A percentile compares a stretch with the other conserved stretches of the same genome.
These are phyloP conservation scores for Chamaenerion angustifolium DNA, from an alignment of 345 rosid genomes.

Conservation along the genomic window DNA sequence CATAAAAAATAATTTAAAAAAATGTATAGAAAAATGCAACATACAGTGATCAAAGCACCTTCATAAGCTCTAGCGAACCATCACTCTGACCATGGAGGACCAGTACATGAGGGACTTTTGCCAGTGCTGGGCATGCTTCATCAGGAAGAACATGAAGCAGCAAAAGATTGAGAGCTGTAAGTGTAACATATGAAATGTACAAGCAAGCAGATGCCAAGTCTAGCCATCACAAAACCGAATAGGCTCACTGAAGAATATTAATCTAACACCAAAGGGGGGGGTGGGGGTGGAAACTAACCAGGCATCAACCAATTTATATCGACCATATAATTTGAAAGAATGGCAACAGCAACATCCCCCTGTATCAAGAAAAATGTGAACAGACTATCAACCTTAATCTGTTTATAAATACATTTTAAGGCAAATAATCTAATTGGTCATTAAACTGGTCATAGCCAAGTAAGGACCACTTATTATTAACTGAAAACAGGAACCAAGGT, in stretches of 20 bases:
- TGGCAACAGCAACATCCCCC: conserved; percentile 66
- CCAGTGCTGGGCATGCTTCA: conserved; percentile 70
- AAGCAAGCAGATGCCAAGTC: not conserved
- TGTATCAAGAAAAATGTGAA: conserved; percentile 11
- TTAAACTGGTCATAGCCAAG: not conserved
- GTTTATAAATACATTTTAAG: not conserved
- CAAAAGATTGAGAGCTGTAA: conserved; percentile 1
- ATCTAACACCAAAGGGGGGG: not conserved
- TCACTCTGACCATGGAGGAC: conserved; percentile 92
- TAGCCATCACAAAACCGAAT: not conserved
- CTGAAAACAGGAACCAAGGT: not conserved
- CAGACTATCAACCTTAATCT: not conserved
- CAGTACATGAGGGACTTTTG: conserved; percentile 58
- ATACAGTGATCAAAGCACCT: conserved; percentile 30
- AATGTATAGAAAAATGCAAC: conserved; percentile 1
- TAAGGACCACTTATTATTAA: not conserved
- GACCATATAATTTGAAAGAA: conserved; percentile 90
- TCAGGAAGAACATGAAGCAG: conserved; percentile 2
- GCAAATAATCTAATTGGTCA: not conserved
- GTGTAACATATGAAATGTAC: not conserved
- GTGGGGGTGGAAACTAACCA: conserved; percentile 34
- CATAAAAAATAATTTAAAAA: conserved; percentile 6
- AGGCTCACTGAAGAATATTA: too few species aligned
- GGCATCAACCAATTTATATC: conserved; percentile 77
- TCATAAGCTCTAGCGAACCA: conserved; percentile 51